Evolutionary conservation across 176 grass and related monocot genomes (phyloP), one percentile per base, ranked within the genome.

Genomic region (Musa troglodytarum): DNA sequence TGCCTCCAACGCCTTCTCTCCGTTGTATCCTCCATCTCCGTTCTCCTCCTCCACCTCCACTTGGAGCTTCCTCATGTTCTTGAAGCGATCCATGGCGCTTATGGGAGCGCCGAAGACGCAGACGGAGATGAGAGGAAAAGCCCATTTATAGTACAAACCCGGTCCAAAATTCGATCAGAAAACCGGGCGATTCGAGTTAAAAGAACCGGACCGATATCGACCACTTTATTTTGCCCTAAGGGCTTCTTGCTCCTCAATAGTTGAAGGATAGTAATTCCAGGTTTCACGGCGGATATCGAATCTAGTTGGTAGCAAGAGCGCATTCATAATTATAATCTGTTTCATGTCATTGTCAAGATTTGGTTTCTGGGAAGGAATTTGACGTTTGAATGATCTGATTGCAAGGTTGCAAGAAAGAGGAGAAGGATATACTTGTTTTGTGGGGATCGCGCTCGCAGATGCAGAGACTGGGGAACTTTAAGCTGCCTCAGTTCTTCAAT

Each of bases 401-500:
- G 53, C 72, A 74, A 53, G 24, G 21, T 29, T 16, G 72, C 55
- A 13, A 19, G 14, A 10, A 73, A 53, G 23, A 29, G 43, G 25
- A 43, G 34, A 43, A 70, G 43, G 29, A 70, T 21, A 65, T 25
- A 28, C 4, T 65, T 65, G 68, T 16, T 70, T 74, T 57, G 52
- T 34, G 14, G 53, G 53, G 72, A 56, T 17, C 5, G 13, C 19
- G 53, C 6, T 17, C 15, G 1, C 43, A 51, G 68, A 70, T 70
- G 68, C 20, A 58, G 52, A 74, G 25, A 57, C 29, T 58, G 8
- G 72, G 72, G 24, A 21, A 74, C 10, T 57, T 56, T 29, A 89
- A 87, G 82, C 88, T 92, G 29, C 88, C 88, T 6, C 78, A 74
- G 12, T 94, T 88, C 85, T 95, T 99, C 83, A 99, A 86, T 78